Evolutionary conservation across 345 rosid species (phyloP), one percentile per base, ranked within the genome.

Genomic region (Bruguiera parviflora): DNA sequence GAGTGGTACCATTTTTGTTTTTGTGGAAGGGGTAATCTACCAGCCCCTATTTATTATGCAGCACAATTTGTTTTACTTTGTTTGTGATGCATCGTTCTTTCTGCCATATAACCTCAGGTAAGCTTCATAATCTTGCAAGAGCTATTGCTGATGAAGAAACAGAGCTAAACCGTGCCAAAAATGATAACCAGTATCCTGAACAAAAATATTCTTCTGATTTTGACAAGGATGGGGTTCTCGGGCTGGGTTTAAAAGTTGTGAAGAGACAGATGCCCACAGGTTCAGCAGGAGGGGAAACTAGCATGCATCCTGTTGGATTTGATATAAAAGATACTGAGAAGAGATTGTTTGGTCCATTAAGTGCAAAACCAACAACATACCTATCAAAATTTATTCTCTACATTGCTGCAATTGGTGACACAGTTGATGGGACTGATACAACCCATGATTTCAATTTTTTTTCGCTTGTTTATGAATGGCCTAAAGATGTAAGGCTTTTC

Each of bases 391-490:
- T 94, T 79, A 91, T 91, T 74, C 92, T 94, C 55, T 90, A 94
- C 61, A 89, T 87, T 77, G 98, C 98, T 77, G 97, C 98, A 49
- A 87, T 94, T 68, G 98, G 98, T 77, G 98, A 94, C 81, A 89
- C 89, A 82, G 98, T 94, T 73, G 97, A 91, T 73, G 98, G 98
- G 77, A 91, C 96, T 33, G 98, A 94, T 75, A 91, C 97, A 66
- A 94, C 98, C 73, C 98, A 94, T 65, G 98, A 94, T 85, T 94
- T 94, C 85, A 94, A 94, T 87, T 94, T 87, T 79, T 94, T 94
- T 84, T 88, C 97, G 27, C 84, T 89, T 65, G 89, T 89, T 52
- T 91, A 94, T 60, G 98, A 94, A 79, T 89, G 98, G 97, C 98
- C 97, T 32, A 94, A 89, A 86, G 98, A 94, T 73, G 98, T 94